phyloP scores from a whole-genome alignment of 306 rosid species.

The Ormosia emarginata region DNA sequence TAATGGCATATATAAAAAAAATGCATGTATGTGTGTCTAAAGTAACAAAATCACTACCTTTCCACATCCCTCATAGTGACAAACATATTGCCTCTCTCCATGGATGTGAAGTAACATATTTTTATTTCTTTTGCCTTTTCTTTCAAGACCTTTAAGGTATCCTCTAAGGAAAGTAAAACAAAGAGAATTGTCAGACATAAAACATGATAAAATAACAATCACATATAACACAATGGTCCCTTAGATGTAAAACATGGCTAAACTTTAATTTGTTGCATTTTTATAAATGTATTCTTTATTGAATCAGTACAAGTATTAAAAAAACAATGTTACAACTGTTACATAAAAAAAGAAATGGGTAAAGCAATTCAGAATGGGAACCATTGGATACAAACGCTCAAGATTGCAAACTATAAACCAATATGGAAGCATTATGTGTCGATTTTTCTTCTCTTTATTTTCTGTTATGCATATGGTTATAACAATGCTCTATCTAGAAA shows the following conservation, averaged over 20 bases:
- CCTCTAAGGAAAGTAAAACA: constrained; percentile 50
- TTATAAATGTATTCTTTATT: not conserved
- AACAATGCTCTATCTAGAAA: not conserved
- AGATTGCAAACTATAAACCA: not conserved
- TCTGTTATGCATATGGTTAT: not conserved
- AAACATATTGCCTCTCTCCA: constrained; percentile 90
- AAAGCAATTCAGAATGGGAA: not conserved
- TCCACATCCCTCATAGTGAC: constrained; percentile 93
- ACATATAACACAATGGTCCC: not conserved
- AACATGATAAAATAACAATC: not conserved
- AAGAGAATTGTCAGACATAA: constrained; percentile 22
- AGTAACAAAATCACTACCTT: constrained; percentile 53
- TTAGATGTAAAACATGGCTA: constrained; percentile 14
- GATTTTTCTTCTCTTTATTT: not conserved
- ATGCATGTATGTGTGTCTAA: not conserved
- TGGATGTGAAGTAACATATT: too few species aligned
- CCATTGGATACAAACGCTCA: not conserved
- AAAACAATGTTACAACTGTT: not conserved
- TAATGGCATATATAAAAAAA: not conserved
- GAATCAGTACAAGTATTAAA: not conserved
- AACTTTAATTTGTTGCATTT: not conserved
- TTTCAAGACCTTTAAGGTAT: constrained; percentile 57
- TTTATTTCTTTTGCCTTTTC: constrained; percentile 75
- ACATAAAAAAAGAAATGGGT: not conserved
- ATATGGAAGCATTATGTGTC: not conserved